Conservation (phyloP, 805 yeast genomes). For the Suhomyces emberorum region DNA sequence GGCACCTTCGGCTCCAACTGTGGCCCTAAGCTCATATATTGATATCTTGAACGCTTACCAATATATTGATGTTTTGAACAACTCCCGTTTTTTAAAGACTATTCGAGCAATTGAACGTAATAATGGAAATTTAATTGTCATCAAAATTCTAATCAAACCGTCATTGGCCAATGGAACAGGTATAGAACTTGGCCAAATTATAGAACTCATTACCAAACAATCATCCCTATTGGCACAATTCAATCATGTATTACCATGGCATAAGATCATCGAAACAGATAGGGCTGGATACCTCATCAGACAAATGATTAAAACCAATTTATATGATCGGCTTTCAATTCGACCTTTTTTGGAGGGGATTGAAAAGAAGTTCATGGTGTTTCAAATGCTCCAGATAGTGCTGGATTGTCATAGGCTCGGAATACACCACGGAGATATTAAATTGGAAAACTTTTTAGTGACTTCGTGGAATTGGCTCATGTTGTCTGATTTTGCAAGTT, state of each 20-base stretch:
- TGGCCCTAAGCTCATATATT: conserved; percentile 85
- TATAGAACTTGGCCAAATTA: conserved; percentile 22
- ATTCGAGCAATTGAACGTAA: conserved; percentile 68
- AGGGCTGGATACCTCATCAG: conserved; percentile 89
- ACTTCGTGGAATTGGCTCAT: conserved; percentile 88
- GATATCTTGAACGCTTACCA: conserved; percentile 75
- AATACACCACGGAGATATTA: conserved; percentile 85
- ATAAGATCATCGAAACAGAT: conserved; percentile 76
- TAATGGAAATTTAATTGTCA: conserved; percentile 64
- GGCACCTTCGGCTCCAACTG: conserved; percentile 89
- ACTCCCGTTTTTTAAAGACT: conserved; percentile 82
- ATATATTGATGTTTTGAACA: conserved; percentile 70
- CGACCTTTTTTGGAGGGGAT: conserved; percentile 81
- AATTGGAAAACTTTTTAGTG: conserved; percentile 82
- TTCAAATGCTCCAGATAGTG: conserved; percentile 68
- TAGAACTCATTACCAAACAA: conserved; percentile 32
- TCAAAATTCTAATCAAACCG: conserved; percentile 83
- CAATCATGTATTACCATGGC: conserved; percentile 68
- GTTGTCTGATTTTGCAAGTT: conserved; percentile 77
- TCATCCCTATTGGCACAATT: conserved; percentile 40
- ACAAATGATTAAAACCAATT: conserved; percentile 71
- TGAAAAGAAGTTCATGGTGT: conserved; percentile 82
- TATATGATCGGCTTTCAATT: conserved; percentile 83
- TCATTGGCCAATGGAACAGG: conserved; percentile 19
- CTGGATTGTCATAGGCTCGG: conserved; percentile 57